Base-by-base conservation (phyloP, 1,284 basidiomycete genomes). In the Marasmius fiardii region DNA sequence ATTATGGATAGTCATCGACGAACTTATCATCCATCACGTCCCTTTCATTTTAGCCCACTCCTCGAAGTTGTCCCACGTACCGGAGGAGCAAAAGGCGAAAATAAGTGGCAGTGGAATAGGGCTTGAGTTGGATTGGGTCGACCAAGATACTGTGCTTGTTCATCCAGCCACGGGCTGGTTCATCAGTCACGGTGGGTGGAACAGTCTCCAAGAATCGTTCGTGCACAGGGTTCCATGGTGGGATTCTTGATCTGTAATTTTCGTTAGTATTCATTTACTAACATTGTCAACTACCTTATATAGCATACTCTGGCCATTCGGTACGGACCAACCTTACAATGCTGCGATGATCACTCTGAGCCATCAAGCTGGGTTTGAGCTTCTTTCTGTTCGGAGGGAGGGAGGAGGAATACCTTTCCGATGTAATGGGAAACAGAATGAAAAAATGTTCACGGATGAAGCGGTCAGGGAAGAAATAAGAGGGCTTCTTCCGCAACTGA, bases 391-490 rank as follows among this genome's bases (percentile, higher is more conserved):
- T 16, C 47, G 47, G 4, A 20, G n/a, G 28, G 26, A 28, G 24
- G 31, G 18, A 18, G 16, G 26, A n/a, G 26, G 26, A 26, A 12
- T 20, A 12, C 47, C 47, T 18, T 31, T 31, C 18, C 47, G 47
- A 31, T 31, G 28, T 16, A 44, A n/a, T 11, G 43, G 43, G 12
- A 35, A 52, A 12, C 33, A 44, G 11, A 60, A 60, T 23, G 43
- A 39, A 5, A 53, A 53, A 4, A 44, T 28, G 18, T 58, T 58
- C 24, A 58, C 57, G 18, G 43, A 50, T 18, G 54, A 41, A 14
- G 55, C 58, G 20, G 50, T 58, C 4, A 23, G 45, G 11, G 48
- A 39, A 7, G 60, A 61, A 37, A 20, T 61, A 4, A 5, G 43
- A 10, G 31, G 8, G 21, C 37, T 61, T 1, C 20, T 61, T 2